Percentiles rank a stretch among this genome's conserved stretches.
Conservation (phyloP, 805 yeast genomes). For the Ogataea nakhonphanomensis region DNA sequence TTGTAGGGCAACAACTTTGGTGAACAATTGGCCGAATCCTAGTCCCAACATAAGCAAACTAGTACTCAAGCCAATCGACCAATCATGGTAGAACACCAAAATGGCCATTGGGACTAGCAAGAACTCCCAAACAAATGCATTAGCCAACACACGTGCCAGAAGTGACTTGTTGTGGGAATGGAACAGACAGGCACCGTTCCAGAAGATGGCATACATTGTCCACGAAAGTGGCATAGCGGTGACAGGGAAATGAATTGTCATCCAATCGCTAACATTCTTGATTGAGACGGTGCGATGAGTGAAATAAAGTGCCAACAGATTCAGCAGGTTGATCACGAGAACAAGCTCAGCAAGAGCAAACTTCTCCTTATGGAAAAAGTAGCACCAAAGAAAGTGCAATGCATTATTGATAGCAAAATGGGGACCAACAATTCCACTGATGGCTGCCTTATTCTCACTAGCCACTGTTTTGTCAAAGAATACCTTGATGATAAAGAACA, state of each 20-base stretch:
- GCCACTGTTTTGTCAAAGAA: conserved; percentile 32
- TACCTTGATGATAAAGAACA: conserved; percentile 43
- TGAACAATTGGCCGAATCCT: conserved; percentile 66
- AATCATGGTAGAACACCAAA: conserved; percentile 61
- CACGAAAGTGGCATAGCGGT: conserved; percentile 73
- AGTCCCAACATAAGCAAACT: conserved; percentile 60
- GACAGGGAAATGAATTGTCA: conserved; percentile 60
- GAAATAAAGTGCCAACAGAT: conserved; percentile 53
- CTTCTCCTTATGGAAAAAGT: conserved; percentile 55
- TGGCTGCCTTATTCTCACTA: conserved; percentile 28
- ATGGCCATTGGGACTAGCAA: conserved; percentile 59
- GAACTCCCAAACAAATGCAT: conserved; percentile 75
- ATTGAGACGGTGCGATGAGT: conserved; percentile 57
- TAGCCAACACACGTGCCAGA: conserved; percentile 66
- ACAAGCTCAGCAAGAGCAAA: conserved; percentile 59
- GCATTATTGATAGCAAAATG: conserved; percentile 65
- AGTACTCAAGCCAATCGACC: conserved; percentile 61
- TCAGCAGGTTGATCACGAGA: conserved; percentile 55
- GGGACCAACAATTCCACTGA: conserved; percentile 45
- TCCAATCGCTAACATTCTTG: conserved; percentile 48
- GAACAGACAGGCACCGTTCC: conserved; percentile 81
- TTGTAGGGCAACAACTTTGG: conserved; percentile 71
- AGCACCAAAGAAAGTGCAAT: conserved; percentile 59
- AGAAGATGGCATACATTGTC: conserved; percentile 69
- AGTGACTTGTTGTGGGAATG: conserved; percentile 52